Evolutionary conservation across 176 grass and related monocot species (phyloP), one percentile per base, ranked within the genome.

Genomic region (Alopecurus myosuroides): DNA sequence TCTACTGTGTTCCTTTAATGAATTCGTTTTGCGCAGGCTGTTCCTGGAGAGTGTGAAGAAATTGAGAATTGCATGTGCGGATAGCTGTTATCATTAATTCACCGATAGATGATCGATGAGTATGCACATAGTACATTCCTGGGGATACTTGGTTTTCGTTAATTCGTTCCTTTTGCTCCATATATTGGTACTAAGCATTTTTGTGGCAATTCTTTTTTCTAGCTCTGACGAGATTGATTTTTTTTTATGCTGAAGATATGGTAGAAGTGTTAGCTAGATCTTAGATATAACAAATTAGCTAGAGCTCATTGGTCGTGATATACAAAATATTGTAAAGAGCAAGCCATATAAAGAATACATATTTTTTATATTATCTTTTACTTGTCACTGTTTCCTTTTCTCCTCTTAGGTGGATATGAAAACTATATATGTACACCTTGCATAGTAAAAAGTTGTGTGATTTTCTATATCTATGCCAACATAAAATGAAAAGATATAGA

Each of bases 41-140:
- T 94, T 94, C 69, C 58, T 92, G 49, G 53, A n/a, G 50, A 84
- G 82, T 49, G 93, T 94, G 26, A 94, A 86, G 90, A 94, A 84
- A 86, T 58, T 92, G 76, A 92, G 86, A 79, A 90, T 94, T 71
- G 84, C 82, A 65, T 86, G 76, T 58, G 77, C 44, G 22, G 93
- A 89, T 60, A 81, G 66, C 13, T 37, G 35, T 17, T 8, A 22
- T 14, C 5, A 60, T 44, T 82, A 25, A 82, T 49, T 15, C 3
- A 9, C 19, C 26, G 12, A 31, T 20, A 1, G 57, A 63, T 33
- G 58, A 7, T 42, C 9, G 40, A 45, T 14, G 13, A 31, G 2
- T 35, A 30, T 49, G 29, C 62, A 77, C 22, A 14, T 45, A 34
- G 18, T 52, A 52, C 20, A 25, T 36, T 62, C 19, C 55, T 11